phyloP scores from a whole-genome alignment of 352 stramenopile genomes.

The Globisporangium middletonii region DNA sequence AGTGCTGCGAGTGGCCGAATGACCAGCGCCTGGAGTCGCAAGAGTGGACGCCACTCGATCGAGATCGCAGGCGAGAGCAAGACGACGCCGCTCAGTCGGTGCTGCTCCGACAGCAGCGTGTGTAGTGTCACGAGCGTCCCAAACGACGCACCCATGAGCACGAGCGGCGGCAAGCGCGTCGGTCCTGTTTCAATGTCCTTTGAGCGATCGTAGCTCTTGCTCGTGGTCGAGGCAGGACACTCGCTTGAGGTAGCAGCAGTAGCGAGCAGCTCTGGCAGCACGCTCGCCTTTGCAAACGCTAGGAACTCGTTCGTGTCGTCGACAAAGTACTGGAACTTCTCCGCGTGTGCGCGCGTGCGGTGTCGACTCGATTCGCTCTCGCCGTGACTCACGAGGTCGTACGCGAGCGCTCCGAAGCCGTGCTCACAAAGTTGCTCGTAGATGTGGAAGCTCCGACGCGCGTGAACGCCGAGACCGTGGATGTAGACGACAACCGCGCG shows the following conservation, averaged over 20 bases:
- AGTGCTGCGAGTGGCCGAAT: background rate
- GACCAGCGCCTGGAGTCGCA: conserved; percentile 2
- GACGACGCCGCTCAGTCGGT: conserved; percentile 20
- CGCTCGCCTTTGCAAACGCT: conserved; percentile 23
- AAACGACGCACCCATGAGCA: conserved; percentile 27
- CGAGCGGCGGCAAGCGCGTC: conserved; percentile 9
- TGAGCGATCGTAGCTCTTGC: no score
- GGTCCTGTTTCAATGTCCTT: background rate
- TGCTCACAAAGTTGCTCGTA: conserved; percentile 30
- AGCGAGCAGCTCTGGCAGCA: conserved; percentile 18
- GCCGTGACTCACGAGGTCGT: conserved; percentile 44
- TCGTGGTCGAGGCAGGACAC: background rate
- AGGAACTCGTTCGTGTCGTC: conserved; percentile 14
- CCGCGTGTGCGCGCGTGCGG: conserved; percentile 22
- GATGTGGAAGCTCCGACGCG: conserved; percentile 33
- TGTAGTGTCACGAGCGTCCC: conserved; percentile 29
- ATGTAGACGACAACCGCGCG: conserved; percentile 45
- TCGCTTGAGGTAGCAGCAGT: background rate
- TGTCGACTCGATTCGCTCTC: conserved; percentile 29
- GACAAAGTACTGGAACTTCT: background rate
- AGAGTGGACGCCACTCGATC: conserved; percentile 17
- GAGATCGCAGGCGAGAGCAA: conserved; percentile 18
- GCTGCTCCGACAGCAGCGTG: conserved; percentile 18
- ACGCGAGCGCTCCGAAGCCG: conserved; percentile 40
- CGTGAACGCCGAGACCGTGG: conserved; percentile 45